A percentile compares a stretch with the other conserved stretches of the same genome.
Evolutionary conservation across 2,329 filamentous ascomycete species (phyloP).

Genomic region (Fusarium equiseti): DNA sequence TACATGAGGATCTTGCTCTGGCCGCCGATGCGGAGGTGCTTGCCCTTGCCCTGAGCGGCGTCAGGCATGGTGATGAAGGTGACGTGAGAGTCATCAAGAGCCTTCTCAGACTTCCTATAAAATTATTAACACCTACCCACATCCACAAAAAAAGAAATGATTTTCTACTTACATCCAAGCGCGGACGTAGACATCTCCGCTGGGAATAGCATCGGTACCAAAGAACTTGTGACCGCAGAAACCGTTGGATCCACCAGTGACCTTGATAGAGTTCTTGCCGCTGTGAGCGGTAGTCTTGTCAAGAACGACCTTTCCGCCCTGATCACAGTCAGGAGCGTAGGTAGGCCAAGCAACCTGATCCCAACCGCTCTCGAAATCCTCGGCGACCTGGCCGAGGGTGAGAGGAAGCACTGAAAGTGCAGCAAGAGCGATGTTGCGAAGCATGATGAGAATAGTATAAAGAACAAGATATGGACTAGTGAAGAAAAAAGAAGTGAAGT

Average conservation of each 20-base stretch:
- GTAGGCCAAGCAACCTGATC: conserved; percentile 68
- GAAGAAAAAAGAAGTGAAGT: conserved; percentile 6
- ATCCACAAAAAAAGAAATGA: too few species aligned
- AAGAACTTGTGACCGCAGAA: conserved; percentile 72
- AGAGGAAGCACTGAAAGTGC: conserved; percentile 61
- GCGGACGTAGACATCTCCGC: conserved; percentile 68
- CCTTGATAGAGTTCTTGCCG: conserved; percentile 66
- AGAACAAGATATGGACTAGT: conserved; percentile 2
- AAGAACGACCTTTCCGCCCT: conserved; percentile 68
- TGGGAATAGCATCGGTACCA: conserved; percentile 67
- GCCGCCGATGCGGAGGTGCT: conserved; percentile 72
- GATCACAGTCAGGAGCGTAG: conserved; percentile 70
- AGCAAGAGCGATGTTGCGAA: conserved; percentile 58
- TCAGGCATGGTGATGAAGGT: conserved; percentile 75
- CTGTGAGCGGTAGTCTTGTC: conserved; percentile 68
- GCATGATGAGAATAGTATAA: conserved; percentile 16
- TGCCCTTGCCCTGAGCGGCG: conserved; percentile 64
- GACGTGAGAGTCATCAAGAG: conserved; percentile 70
- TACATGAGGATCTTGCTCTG: conserved; percentile 73
- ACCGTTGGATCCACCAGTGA: conserved; percentile 62
- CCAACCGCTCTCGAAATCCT: conserved; percentile 70
- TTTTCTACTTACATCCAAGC: conserved; percentile 67
- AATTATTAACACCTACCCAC: neutral
- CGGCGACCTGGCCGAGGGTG: conserved; percentile 64
- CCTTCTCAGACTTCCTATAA: conserved; percentile 65